A percentile compares a stretch with the other conserved stretches of the same genome.
Evolutionary conservation across 1,284 basidiomycete genomes (phyloP).

Genomic region (Megacollybia platyphylla): DNA sequence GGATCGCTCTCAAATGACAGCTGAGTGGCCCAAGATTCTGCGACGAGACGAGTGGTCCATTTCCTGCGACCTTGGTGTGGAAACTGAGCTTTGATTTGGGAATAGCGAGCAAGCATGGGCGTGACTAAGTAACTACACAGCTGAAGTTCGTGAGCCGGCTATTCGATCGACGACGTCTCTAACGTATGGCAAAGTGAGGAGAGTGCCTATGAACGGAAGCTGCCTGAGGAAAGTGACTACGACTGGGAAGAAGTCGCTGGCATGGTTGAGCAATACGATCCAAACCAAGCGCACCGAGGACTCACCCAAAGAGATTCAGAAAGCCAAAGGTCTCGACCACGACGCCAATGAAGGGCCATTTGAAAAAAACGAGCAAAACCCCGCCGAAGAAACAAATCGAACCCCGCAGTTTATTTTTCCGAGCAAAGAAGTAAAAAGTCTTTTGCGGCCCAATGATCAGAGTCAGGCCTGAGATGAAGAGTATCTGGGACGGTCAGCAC

Average conservation of each 20-base stretch:
- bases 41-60: slow-evolving; percentile 23
- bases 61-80: slow-evolving; percentile 26
- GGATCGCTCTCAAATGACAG: background rate
- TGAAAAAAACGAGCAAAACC: slow-evolving; percentile 78
- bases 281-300: slow-evolving; percentile 8
- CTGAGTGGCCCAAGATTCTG: slow-evolving; percentile 23
- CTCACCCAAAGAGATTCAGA: slow-evolving; percentile 95
- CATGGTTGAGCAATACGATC: slow-evolving; percentile 1
- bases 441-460: slow-evolving; percentile 93
- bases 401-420: slow-evolving; percentile 93
- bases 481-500: slow-evolving; percentile 39
- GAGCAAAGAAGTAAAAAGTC: slow-evolving; percentile 97
- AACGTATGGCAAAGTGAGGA: slow-evolving; percentile 81
- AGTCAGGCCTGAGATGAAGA: slow-evolving; percentile 86
- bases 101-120: slow-evolving; percentile 4
- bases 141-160: slow-evolving; percentile 65
- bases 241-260: slow-evolving; percentile 98
- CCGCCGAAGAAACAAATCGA: slow-evolving; percentile 87
- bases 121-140: slow-evolving; percentile 31
- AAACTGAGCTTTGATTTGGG: slow-evolving; percentile 17
- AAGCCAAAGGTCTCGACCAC: slow-evolving; percentile 93
- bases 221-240: slow-evolving; percentile 94
- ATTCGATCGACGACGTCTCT: slow-evolving; percentile 57
- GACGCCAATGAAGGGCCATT: slow-evolving; percentile 91
- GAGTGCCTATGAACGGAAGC: slow-evolving; percentile 82